A percentile compares a stretch with the other conserved stretches of the same genome.
These are phyloP conservation scores for Leucocoprinus birnbaumii DNA, from an alignment of 768 basidiomycete genomes.

Conservation along the genomic window DNA sequence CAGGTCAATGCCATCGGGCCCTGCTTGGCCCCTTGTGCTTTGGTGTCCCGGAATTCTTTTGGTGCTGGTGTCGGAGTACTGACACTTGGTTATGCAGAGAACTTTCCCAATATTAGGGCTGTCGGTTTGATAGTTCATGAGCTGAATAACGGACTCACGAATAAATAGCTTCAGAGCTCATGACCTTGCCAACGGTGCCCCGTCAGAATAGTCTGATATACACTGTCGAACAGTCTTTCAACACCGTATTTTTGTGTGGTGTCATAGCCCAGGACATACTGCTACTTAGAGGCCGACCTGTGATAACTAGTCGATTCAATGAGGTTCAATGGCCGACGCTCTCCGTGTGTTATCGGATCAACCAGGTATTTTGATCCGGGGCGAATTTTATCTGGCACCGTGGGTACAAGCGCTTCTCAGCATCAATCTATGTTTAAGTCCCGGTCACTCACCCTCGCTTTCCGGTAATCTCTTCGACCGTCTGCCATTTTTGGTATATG, in stretches of 20 bases:
- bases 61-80: too few species aligned
- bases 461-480: too few species aligned
- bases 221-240: neutral
- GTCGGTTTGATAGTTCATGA: neutral
- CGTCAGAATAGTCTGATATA: neutral
- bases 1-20: neutral
- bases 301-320: neutral
- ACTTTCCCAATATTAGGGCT: neutral
- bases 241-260: neutral
- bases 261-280: too few species aligned
- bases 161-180: neutral
- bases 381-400: too few species aligned
- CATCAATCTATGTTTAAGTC: too few species aligned
- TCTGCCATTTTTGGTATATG: too few species aligned
- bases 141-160: neutral
- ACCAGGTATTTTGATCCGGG: too few species aligned
- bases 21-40: neutral
- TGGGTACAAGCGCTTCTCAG: too few species aligned
- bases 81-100: neutral
- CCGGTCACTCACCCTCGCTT: too few species aligned
- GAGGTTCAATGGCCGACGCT: too few species aligned
- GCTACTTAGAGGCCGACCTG: too few species aligned
- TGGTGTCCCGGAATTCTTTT: neutral
- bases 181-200: neutral
- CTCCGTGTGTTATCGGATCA: too few species aligned